Base-by-base conservation (phyloP, 2,329 filamentous ascomycete genomes). In the Chrysoporthe puriensis region DNA sequence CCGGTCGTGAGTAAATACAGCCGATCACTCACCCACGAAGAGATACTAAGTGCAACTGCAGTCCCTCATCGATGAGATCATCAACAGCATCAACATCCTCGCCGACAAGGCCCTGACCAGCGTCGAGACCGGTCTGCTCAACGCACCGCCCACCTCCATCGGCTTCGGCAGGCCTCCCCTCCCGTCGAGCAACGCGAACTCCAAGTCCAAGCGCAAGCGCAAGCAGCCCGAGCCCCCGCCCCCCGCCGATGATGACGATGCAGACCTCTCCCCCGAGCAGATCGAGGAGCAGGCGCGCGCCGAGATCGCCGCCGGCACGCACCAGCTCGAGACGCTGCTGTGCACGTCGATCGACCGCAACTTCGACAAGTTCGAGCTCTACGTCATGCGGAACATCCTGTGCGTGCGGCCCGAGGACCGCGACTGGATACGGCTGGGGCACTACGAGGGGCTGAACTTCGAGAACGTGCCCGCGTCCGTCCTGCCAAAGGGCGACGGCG, bases 31-130 rank as follows among this genome's bases (percentile, higher is more conserved):
- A 1, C 26, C 11, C n/a, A 16, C 14, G 6, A 54, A n/a, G 26
- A 16, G 54, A 57, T 13, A 34, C 54, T 57, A 36, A 34, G 13
- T 59, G 54, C n/a, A 21, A 42, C 40, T 56, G 36, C 74, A 97
- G 94, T 92, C 92, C 70, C 88, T 99, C 54, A 91, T 99, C 76
- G 96, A 99, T 87, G 95, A 98, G 81, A 94, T 98, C 74, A 97
- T 98, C 82, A 97, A 98, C 83, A 92, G 91, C 66, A 89, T 97
- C 79, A 99, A 98, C 82, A 92, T 95, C 75, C 88, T 97, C 74
- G 91, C 96, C 75, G 96, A 97, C 80, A 91, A 91, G 78, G 94
- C 93, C 64, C 90, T 97, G 74, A 92, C 93, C 74, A 93, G 91
- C 69, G 89, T 98, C 72, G 96, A 98, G 79, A 88, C 89, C 66